A percentile compares a stretch with the other conserved stretches of the same genome.
phyloP scores from a whole-genome alignment of 1,284 basidiomycete genomes.

The Tausonia pullulans region DNA sequence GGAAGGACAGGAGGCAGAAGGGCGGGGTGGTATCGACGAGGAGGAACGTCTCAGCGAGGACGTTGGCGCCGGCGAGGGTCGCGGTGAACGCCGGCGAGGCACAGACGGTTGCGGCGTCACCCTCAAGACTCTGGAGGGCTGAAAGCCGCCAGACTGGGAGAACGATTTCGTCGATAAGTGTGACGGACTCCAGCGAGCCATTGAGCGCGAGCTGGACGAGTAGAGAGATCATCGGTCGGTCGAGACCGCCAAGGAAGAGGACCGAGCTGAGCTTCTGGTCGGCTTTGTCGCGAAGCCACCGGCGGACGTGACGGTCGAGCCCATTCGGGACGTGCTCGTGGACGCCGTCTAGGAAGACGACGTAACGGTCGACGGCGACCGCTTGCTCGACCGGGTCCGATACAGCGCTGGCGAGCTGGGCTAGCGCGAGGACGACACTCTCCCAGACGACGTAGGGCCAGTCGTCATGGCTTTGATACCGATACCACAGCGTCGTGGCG shows the following conservation, averaged over 20 bases:
- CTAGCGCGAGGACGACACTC: slow-evolving; percentile 10
- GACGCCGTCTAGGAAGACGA: slow-evolving; percentile 4
- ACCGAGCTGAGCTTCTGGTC: background rate
- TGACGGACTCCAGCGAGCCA: slow-evolving; percentile 5
- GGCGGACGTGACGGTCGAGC: slow-evolving; percentile 2
- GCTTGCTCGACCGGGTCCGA: background rate
- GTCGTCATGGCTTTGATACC: slow-evolving; percentile 1
- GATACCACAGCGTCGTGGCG: slow-evolving; percentile 15
- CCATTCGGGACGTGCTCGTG: slow-evolving; percentile 9
- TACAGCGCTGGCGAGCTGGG: slow-evolving; percentile 2
- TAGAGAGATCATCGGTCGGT: no score
- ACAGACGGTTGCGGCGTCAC: no score
- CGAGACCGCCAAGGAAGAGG: background rate
- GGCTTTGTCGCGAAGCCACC: slow-evolving; percentile 5
- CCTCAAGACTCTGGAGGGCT: background rate
- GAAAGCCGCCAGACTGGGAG: slow-evolving; percentile 10
- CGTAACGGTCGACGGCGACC: slow-evolving; percentile 2
- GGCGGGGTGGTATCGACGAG: slow-evolving; percentile 1
- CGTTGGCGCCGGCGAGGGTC: background rate
- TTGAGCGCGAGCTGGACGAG: slow-evolving; percentile 1
- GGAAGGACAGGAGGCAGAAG: no score
- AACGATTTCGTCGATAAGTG: slow-evolving; percentile 1
- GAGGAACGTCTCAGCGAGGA: slow-evolving; percentile 3
- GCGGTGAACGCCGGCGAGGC: background rate
- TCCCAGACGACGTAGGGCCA: slow-evolving; percentile 14